These are phyloP conservation scores for Sambucus nigra DNA, from an alignment of 129 eudicot species.

Conservation along the genomic window DNA sequence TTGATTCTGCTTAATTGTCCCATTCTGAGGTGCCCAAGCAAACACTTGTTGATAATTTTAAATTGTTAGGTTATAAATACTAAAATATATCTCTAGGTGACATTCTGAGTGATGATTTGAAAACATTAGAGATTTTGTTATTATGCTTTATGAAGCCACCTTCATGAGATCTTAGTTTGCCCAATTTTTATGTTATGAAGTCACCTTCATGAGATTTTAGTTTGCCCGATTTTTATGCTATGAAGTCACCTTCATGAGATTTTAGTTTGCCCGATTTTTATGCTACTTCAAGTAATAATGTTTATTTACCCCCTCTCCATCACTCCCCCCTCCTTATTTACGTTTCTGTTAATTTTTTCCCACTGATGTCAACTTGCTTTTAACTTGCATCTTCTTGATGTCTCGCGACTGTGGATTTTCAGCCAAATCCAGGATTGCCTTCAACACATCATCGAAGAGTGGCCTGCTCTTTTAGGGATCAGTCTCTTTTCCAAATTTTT, in stretches of 20 bases:
- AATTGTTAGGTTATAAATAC: no score
- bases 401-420: conserved; percentile 15
- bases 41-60: no score
- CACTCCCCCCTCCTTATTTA: neutral
- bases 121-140: no score
- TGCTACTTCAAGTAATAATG: no score
- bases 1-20: no score
- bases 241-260: neutral
- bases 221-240: neutral
- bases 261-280: neutral
- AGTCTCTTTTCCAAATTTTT: conserved; percentile 72
- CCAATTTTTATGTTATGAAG: no score
- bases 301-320: neutral
- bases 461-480: conserved; percentile 86
- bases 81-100: no score
- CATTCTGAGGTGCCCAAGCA: no score
- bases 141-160: no score
- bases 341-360: neutral
- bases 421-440: conserved; percentile 95
- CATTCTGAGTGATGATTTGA: no score
- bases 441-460: conserved; percentile 91
- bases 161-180: neutral
- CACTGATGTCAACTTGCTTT: neutral
- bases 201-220: neutral
- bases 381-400: neutral